phyloP scores from a whole-genome alignment of 768 basidiomycete species.

The Amanita rubescens region DNA sequence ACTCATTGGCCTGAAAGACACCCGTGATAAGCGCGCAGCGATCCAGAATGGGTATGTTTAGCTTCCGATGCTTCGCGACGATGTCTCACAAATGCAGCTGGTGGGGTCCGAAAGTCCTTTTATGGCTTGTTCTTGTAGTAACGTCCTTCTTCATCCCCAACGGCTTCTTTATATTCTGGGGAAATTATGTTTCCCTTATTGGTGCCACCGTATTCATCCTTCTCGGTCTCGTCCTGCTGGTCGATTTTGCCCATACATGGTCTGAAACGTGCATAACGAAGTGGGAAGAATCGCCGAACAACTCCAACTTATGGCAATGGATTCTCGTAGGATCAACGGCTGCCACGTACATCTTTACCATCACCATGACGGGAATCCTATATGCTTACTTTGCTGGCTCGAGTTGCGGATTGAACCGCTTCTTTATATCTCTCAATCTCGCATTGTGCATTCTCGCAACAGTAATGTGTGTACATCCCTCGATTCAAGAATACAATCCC shows the following conservation, averaged over 20 bases:
- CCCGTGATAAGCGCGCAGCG: constrained; percentile 86
- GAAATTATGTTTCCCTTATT: constrained; percentile 84
- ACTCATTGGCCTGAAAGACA: constrained; percentile 84
- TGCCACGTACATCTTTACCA: constrained; percentile 76
- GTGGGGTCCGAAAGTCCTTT: constrained; percentile 96
- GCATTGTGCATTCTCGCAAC: constrained; percentile 74
- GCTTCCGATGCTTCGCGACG: background rate
- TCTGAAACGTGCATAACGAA: constrained; percentile 94
- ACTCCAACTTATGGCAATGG: constrained; percentile 93
- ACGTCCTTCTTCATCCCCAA: constrained; percentile 94
- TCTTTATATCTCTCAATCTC: constrained; percentile 96
- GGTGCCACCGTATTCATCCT: constrained; percentile 95
- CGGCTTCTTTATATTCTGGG: constrained; percentile 97
- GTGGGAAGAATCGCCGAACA: constrained; percentile 71
- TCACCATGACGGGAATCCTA: constrained; percentile 81
- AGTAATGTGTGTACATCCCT: constrained; percentile 73
- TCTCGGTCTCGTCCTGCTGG: constrained; percentile 91
- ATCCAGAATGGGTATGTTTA: constrained; percentile 87
- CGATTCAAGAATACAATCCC: constrained; percentile 87
- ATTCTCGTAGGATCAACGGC: constrained; percentile 89
- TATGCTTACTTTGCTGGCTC: constrained; percentile 88
- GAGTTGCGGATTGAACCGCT: constrained; percentile 87
- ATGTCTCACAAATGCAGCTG: constrained; percentile 45
- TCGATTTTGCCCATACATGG: constrained; percentile 99
- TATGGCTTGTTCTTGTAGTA: constrained; percentile 78